Base-by-base conservation (phyloP, 768 basidiomycete genomes). In the Auriscalpium microsporum region DNA sequence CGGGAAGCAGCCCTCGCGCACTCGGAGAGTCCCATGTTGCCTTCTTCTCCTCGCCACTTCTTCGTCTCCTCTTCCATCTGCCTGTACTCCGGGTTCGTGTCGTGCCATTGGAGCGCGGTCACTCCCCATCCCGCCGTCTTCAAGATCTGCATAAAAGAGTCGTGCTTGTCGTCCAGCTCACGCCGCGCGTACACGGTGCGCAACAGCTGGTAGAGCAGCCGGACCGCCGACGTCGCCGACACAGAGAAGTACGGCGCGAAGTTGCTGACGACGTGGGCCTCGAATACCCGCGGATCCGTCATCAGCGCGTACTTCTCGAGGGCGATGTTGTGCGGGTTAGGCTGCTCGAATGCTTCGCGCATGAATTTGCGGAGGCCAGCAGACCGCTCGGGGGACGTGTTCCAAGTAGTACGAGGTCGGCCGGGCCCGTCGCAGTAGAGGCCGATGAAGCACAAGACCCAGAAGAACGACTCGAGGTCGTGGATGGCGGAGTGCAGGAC, bases 391-490 rank as follows among this genome's bases (percentile, higher is more conserved):
- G 47, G 9, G 1, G 14, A 4, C 8, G 21, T 48, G 10, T 8
- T 8, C n/a, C 47, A 10, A 13, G n/a, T 21, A 10, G 47, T 50
- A n/a, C 49, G 21, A 13, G 16, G n/a, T 28, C n/a, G 13, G 17
- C 49, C 49, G 4, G 49, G 49, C 4, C 49, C 49, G 9, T 50
- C 49, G 2, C 49, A n/a, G 34, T 28, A n/a, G 6, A 50, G n/a
- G 17, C 49, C 21, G 13, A 50, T 33, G 33, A 28, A 50, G 17
- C 49, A 50, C 33, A 50, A n/a, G 10, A 50, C 34, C 49, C 49
- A 50, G 49, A 50, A 50, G n/a, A 50, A 50, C 8, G 49, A 34
- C 17, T 50, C 49, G n/a, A 50, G n/a, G n/a, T 50, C 49, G n/a
- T 50, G 49, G n/a, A 50, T 21, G 13, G 21, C 13, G 28, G 10